Conservation (phyloP, 2,329 filamentous ascomycete genomes). For the Cytospora leucostoma region DNA sequence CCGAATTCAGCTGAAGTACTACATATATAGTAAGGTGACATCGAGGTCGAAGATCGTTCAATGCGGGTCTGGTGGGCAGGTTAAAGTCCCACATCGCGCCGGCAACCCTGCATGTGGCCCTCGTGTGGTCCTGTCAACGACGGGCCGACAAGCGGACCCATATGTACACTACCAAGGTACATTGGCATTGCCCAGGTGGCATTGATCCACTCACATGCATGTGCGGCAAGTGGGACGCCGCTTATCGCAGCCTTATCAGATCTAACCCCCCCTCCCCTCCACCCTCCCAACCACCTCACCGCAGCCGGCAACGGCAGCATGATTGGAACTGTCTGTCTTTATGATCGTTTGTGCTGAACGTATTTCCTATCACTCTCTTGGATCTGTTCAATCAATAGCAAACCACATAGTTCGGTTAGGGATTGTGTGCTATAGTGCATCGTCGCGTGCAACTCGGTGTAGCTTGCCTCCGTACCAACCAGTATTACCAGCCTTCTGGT, state of each 20-base stretch:
- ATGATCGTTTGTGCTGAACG: conserved; percentile 35
- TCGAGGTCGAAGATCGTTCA: too few species aligned
- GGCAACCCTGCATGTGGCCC: not conserved
- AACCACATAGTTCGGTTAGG: too few species aligned
- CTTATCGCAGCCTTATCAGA: conserved; percentile 22
- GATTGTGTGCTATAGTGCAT: not conserved
- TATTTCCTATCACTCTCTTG: conserved; percentile 7
- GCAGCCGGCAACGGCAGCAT: conserved; percentile 20
- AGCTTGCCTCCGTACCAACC: not conserved
- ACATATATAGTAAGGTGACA: not conserved
- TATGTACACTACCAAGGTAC: too few species aligned
- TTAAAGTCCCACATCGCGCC: not conserved
- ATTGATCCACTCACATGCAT: not conserved
- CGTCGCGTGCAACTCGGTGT: not conserved
- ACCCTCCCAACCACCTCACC: conserved; percentile 8
- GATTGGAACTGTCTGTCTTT: conserved; percentile 4
- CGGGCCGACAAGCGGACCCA: not conserved
- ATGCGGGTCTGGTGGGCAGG: too few species aligned
- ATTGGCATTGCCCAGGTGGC: not conserved
- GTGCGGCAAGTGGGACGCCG: conserved; percentile 10
- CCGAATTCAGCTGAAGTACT: not conserved
- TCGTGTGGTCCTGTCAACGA: not conserved
- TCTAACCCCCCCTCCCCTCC: not conserved
- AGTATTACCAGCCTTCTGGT: not conserved
- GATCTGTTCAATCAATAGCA: not conserved